Conservation (phyloP, 352 stramenopile genomes). For the Pythium pectinolyticum region DNA sequence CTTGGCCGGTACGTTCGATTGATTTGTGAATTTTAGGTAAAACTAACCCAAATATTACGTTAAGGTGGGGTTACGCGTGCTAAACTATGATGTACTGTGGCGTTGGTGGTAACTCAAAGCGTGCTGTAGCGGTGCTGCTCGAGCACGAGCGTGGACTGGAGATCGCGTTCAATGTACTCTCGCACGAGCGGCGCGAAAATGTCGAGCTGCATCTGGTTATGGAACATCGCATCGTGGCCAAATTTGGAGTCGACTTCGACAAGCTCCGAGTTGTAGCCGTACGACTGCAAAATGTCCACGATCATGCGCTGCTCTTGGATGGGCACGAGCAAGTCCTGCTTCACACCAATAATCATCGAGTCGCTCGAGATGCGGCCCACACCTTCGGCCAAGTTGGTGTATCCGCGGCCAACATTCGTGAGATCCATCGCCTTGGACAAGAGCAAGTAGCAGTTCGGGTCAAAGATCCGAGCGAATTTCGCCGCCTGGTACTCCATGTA, state of each 20-base stretch:
- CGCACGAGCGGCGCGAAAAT: slow-evolving; percentile 71
- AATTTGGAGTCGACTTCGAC: slow-evolving; percentile 84
- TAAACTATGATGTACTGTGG: too few relatives aligned
- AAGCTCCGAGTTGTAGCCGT: slow-evolving; percentile 58
- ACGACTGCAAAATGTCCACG: slow-evolving; percentile 79
- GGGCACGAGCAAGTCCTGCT: slow-evolving; percentile 85
- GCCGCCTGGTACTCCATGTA: slow-evolving; percentile 90
- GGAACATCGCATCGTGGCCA: slow-evolving; percentile 88
- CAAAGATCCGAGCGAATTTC: slow-evolving; percentile 84
- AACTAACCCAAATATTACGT: neutral
- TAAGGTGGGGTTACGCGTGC: neutral
- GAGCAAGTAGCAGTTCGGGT: slow-evolving; percentile 89
- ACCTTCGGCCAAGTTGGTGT: slow-evolving; percentile 69
- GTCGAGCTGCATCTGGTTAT: slow-evolving; percentile 75
- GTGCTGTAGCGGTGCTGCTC: slow-evolving; percentile 84
- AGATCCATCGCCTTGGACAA: slow-evolving; percentile 89
- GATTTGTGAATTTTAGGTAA: neutral
- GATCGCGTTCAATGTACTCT: slow-evolving; percentile 68
- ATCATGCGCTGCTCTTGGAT: slow-evolving; percentile 81
- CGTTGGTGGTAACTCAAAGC: slow-evolving; percentile 38
- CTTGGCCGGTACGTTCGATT: too few relatives aligned
- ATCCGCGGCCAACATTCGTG: slow-evolving; percentile 71
- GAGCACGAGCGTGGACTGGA: slow-evolving; percentile 48
- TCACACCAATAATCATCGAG: slow-evolving; percentile 75
- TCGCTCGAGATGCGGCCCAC: slow-evolving; percentile 67